A percentile compares a stretch with the other conserved stretches of the same genome.
Conservation (phyloP, 176 grass and related monocot species). For the Avena insularis region DNA sequence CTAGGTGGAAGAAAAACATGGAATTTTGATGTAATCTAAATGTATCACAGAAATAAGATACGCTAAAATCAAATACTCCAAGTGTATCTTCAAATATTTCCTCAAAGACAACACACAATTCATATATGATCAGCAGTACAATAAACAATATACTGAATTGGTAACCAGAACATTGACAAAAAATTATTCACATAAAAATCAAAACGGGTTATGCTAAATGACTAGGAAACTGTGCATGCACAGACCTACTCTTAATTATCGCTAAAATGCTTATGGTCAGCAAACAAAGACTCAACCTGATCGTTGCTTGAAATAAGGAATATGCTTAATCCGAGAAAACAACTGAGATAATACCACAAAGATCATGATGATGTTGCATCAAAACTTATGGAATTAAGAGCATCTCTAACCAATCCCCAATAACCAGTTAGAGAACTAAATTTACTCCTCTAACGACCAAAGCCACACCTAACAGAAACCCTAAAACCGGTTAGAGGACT, state of each 20-base stretch:
- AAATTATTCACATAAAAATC: too few species aligned
- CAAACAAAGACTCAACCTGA: too few species aligned
- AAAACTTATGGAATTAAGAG: neutral
- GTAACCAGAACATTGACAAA: too few species aligned
- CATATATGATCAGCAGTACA: neutral
- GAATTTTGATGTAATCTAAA: neutral
- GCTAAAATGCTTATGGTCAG: too few species aligned
- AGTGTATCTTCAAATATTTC: neutral
- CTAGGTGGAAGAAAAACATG: neutral
- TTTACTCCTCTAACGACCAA: too few species aligned
- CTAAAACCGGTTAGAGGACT: too few species aligned
- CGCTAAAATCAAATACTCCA: neutral
- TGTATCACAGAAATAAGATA: neutral
- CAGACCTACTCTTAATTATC: too few species aligned
- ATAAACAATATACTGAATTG: neutral
- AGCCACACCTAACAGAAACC: too few species aligned
- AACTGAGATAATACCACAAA: neutral
- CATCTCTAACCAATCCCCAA: too few species aligned
- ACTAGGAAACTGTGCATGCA: neutral
- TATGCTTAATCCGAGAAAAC: neutral
- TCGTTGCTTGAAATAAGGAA: neutral
- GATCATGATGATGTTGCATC: neutral
- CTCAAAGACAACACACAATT: neutral
- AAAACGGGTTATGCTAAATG: neutral
- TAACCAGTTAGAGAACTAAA: too few species aligned